Evolutionary conservation across 495 filamentous ascomycete species (phyloP), one percentile per base, ranked within the genome.

Genomic region (Penicillium angulare): DNA sequence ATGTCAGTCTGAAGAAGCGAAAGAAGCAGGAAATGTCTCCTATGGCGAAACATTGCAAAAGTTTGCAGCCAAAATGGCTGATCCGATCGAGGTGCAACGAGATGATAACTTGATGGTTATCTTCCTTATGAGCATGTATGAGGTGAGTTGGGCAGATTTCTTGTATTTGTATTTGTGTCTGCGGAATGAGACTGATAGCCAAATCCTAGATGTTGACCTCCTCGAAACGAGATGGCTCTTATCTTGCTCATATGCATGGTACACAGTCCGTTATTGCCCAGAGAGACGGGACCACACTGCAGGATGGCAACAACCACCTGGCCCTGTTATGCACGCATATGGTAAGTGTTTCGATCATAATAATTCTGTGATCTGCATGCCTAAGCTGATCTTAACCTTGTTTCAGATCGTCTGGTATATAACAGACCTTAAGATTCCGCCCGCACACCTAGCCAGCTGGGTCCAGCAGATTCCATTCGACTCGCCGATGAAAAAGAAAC

Each of bases 141-240:
- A 57, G 40, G 54, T 57, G 10, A 6, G 49, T 48, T 16, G 8
- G 18, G n/a, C 3, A 10, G 3, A 1, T 31, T 31, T 15, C 4
- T 17, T 10, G 10, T 13, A n/a, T 10, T 29, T 2, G 9, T 32
- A 7, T 5, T 16, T 42, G 4, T 32, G n/a, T 4, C 8, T 8
- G 17, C 15, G n/a, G 22, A 15, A 2, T n/a, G n/a, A n/a, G n/a
- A n/a, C n/a, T n/a, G n/a, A n/a, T n/a, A n/a, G n/a, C n/a, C n/a
- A n/a, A n/a, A n/a, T n/a, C 39, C 1, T 13, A 57, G 54, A 49
- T 52, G 32, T 43, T 57, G 2, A 45, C 54, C 9, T 57, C 54
- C 1, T 40, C 38, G 2, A 31, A 4, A 2, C 54, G 54, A 5
- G 54, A 57, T 29, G 54, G 54, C 5, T 49, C 39, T 3, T 57